Conservation (phyloP, 371 early-diverging fungal genomes). For the Mucor piriformis region DNA sequence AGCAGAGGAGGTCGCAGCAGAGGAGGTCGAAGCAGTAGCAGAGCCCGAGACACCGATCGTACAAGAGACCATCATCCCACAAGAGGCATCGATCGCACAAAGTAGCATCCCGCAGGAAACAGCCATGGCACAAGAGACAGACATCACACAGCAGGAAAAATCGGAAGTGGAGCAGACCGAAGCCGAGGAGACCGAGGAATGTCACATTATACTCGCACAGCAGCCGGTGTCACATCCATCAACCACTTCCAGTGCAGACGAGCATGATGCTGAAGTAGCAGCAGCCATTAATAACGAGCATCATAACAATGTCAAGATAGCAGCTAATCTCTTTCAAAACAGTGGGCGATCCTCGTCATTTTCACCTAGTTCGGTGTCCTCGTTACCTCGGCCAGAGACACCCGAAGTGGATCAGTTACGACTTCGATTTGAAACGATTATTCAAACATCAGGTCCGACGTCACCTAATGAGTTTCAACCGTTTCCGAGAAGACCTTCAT, state of each 20-base stretch:
- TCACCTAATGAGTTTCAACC: not conserved
- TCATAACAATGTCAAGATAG: not conserved
- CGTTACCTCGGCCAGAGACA: conserved; percentile 43
- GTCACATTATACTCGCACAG: not conserved
- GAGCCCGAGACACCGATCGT: too few relatives aligned
- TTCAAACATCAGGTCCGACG: conserved; percentile 12
- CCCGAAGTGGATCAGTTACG: conserved; percentile 44
- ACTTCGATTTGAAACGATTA: conserved; percentile 36
- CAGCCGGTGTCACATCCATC: conserved; percentile 23
- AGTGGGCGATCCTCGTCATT: conserved; percentile 24
- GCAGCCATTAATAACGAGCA: conserved; percentile 16
- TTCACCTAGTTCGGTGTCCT: conserved; percentile 32
- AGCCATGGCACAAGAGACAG: too few relatives aligned
- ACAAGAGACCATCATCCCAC: too few relatives aligned
- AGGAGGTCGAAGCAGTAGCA: conserved; percentile 10
- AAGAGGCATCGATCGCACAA: too few relatives aligned
- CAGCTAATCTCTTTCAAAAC: conserved; percentile 5
- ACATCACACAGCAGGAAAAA: too few relatives aligned
- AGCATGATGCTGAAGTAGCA: conserved; percentile 51
- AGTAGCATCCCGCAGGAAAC: too few relatives aligned
- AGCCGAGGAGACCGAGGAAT: conserved; percentile 5
- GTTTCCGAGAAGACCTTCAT: conserved; percentile 5
- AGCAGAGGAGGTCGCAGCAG: too few relatives aligned
- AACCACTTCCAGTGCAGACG: conserved; percentile 30
- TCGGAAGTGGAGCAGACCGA: too few relatives aligned